Conservation (phyloP, 495 filamentous ascomycete species). For the Staphylotrichum longicolle region DNA sequence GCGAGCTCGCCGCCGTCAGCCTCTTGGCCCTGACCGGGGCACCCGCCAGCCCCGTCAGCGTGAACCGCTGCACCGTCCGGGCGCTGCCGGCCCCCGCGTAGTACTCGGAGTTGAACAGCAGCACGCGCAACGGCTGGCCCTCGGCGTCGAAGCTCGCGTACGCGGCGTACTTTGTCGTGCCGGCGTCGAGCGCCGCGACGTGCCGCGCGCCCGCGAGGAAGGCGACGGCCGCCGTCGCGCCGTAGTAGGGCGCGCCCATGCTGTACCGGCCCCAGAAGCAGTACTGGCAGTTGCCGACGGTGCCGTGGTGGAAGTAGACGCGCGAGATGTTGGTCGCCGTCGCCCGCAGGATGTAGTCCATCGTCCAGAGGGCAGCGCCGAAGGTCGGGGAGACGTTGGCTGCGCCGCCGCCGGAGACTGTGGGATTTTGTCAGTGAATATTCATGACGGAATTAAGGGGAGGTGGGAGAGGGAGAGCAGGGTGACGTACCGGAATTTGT, state of each 20-base stretch:
- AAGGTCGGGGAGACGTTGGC: slow-evolving; percentile 56
- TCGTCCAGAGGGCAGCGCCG: slow-evolving; percentile 59
- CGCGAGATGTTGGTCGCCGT: slow-evolving; percentile 47
- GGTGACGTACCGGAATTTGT: slow-evolving; percentile 52
- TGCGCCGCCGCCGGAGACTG: slow-evolving; percentile 48
- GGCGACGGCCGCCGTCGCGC: slow-evolving; percentile 54
- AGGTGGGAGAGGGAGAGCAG: background rate
- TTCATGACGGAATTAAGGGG: background rate
- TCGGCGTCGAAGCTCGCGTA: slow-evolving; percentile 51
- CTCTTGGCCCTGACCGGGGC: slow-evolving; percentile 44
- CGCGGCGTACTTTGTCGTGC: slow-evolving; percentile 49
- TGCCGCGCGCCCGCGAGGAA: slow-evolving; percentile 51
- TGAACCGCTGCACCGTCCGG: slow-evolving; percentile 45
- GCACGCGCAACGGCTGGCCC: slow-evolving; percentile 40
- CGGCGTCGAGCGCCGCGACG: slow-evolving; percentile 51
- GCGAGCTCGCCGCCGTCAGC: slow-evolving; percentile 52
- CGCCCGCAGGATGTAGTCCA: slow-evolving; percentile 56
- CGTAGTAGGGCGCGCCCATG: slow-evolving; percentile 59
- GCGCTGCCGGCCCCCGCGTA: slow-evolving; percentile 45
- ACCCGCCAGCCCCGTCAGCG: slow-evolving; percentile 43
- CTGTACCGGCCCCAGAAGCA: slow-evolving; percentile 58
- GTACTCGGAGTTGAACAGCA: slow-evolving; percentile 61
- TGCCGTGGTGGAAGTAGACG: slow-evolving; percentile 62
- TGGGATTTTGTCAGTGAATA: background rate
- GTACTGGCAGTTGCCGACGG: slow-evolving; percentile 60